Evolutionary conservation across 148 eudicot species (phyloP).

Genomic region (Silene conica): DNA sequence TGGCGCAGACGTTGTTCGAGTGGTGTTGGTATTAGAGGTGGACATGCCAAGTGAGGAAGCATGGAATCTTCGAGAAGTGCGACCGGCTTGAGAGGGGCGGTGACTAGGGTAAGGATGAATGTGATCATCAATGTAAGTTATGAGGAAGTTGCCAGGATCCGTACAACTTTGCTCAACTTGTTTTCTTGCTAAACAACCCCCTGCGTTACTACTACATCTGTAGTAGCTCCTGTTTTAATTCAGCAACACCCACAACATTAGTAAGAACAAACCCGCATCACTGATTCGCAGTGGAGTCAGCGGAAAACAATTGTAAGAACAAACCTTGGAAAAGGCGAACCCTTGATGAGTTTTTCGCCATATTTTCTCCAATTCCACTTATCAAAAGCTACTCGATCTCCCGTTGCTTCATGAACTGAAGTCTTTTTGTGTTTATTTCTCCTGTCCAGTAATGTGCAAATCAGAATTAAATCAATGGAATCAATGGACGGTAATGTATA

Average conservation of each 20-base stretch:
- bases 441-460: too few relatives aligned
- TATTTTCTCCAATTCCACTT: constrained; percentile 92
- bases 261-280: too few relatives aligned
- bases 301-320: neutral
- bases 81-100: constrained; percentile 74
- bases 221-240: constrained; percentile 59
- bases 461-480: too few relatives aligned
- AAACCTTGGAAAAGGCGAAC: constrained; percentile 86
- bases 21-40: neutral
- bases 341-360: constrained; percentile 86
- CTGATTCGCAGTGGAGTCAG: too few relatives aligned
- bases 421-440: constrained; percentile 46
- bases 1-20: neutral
- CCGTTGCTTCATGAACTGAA: constrained; percentile 19
- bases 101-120: constrained; percentile 65
- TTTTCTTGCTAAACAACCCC: constrained; percentile 74
- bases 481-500: too few relatives aligned
- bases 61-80: constrained; percentile 20
- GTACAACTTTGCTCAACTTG: constrained; percentile 68
- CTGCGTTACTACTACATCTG: constrained; percentile 73
- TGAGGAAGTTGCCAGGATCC: constrained; percentile 41
- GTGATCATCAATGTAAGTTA: constrained; percentile 76
- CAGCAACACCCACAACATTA: too few relatives aligned
- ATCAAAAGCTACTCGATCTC: constrained; percentile 40
- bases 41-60: neutral